These are phyloP conservation scores for Misopates orontium DNA, from an alignment of 257 asterid species.

Conservation along the genomic window DNA sequence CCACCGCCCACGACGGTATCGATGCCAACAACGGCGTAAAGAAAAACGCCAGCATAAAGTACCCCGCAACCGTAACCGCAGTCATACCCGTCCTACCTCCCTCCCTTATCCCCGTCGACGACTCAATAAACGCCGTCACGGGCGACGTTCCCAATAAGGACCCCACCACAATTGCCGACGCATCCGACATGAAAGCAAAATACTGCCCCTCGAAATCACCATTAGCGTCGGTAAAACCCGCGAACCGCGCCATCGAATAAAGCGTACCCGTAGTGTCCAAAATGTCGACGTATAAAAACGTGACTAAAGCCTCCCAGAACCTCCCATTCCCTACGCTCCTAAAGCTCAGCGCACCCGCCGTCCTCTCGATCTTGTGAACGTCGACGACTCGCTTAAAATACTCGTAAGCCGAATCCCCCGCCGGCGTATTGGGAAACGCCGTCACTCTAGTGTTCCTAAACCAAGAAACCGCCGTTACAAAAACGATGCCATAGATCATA, in stretches of 20 bases:
- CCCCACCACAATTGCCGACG: constrained; percentile 75
- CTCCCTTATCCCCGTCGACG: constrained; percentile 91
- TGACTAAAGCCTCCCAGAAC: constrained; percentile 85
- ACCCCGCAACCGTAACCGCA: constrained; percentile 83
- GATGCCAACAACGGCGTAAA: constrained; percentile 92
- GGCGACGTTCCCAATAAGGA: constrained; percentile 90
- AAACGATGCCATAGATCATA: constrained; percentile 82
- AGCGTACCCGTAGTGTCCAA: constrained; percentile 87
- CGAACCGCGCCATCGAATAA: constrained; percentile 88
- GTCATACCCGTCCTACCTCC: constrained; percentile 96
- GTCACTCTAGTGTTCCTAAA: constrained; percentile 76
- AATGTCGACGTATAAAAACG: constrained; percentile 81
- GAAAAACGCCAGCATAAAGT: constrained; percentile 73
- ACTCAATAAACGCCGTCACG: constrained; percentile 81
- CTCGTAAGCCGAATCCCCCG: constrained; percentile 57
- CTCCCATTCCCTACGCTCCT: constrained; percentile 51
- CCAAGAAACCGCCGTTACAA: constrained; percentile 91
- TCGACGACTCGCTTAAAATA: constrained; percentile 77
- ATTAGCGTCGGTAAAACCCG: constrained; percentile 63
- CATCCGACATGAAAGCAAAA: constrained; percentile 92
- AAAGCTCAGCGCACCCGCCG: constrained; percentile 90
- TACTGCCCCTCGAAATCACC: constrained; percentile 93
- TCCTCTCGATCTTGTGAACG: constrained; percentile 61
- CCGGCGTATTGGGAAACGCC: constrained; percentile 56
- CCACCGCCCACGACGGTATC: constrained; percentile 97